Evolutionary conservation across 208 protist genomes (phyloP).

Genomic region (Trypanosoma lewisi): DNA sequence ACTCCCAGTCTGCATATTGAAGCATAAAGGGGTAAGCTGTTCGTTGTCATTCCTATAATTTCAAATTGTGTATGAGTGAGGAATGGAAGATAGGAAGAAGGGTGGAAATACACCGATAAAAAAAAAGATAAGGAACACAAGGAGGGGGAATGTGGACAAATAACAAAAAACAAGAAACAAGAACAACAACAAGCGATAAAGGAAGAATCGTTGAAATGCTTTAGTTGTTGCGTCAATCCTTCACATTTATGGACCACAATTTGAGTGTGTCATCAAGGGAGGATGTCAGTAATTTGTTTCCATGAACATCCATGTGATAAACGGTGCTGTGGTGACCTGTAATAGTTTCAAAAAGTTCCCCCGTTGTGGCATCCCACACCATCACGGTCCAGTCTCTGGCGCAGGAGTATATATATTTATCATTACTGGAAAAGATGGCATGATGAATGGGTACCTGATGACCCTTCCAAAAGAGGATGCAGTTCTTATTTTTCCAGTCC

Average conservation of each 20-base stretch:
- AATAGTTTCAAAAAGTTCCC: constrained; percentile 71
- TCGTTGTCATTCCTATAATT: not conserved
- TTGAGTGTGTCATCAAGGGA: constrained; percentile 85
- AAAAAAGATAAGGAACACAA: too few relatives aligned
- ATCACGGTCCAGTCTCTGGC: constrained; percentile 80
- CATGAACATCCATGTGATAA: constrained; percentile 75
- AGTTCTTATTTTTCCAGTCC: constrained; percentile 44
- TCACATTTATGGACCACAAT: constrained; percentile 60
- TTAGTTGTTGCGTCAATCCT: constrained; percentile 7
- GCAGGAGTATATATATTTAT: constrained; percentile 85
- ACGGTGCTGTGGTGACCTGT: constrained; percentile 79
- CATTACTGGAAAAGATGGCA: constrained; percentile 72
- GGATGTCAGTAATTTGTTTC: constrained; percentile 74
- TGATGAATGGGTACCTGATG: constrained; percentile 83
- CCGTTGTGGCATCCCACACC: constrained; percentile 70
- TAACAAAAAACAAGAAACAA: too few relatives aligned
- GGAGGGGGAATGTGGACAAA: too few relatives aligned
- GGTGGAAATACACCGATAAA: too few relatives aligned
- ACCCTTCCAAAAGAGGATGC: constrained; percentile 57
- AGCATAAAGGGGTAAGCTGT: not conserved
- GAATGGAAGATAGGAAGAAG: too few relatives aligned
- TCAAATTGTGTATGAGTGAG: not conserved
- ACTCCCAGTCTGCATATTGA: not conserved
- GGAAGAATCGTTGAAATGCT: too few relatives aligned
- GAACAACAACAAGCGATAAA: too few relatives aligned